Base-by-base conservation (phyloP, 2,329 filamentous ascomycete genomes). In the Fusarium fujikuroi region DNA sequence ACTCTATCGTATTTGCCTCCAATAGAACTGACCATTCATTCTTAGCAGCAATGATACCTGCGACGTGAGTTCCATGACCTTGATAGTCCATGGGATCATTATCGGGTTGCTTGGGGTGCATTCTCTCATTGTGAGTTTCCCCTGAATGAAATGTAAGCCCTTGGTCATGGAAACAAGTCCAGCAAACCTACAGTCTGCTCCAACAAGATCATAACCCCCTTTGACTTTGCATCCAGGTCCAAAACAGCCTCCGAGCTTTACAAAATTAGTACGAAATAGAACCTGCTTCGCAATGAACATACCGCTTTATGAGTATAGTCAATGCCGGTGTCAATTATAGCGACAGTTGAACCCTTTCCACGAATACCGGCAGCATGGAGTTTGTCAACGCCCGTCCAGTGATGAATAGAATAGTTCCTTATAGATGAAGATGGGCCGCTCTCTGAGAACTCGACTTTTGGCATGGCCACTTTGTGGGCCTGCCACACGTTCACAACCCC, bases 41-140 rank as follows among this genome's bases (percentile, higher is more conserved):
- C 42, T 87, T 80, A 21, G 85, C 86, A 32, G 82, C 86, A 69
- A 88, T 83, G 30, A 86, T 86, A 25, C 87, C 86, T 23, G 86
- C 83, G 40, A 86, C 84, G 60, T 84, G 82, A 9, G 82, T 84
- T 3, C 82, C 82, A 42, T 84, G 82, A 2, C 80, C 80, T 44
- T 78, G 74, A 18, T 76, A 75, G 58, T 83, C 81, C 75, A 81
- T 79, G 0, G 81, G 81, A 37, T 83, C 80, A 23, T 75, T 71
- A 44, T 84, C 82, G 3, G 82, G 82, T 9, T 60, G 66, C 57
- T 80, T 81, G 3, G 80, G 79, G 30, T 73, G 74, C 44, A 63
- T 63, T n/a, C 69, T 74, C 65, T 80, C 79, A 32, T 81, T 68
- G 15, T 79, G 75, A 9, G 76, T 70, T 30, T 80, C 75, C 80